These are phyloP conservation scores for Phytophthora megakarya DNA, from an alignment of 352 stramenopile genomes.

Conservation along the genomic window DNA sequence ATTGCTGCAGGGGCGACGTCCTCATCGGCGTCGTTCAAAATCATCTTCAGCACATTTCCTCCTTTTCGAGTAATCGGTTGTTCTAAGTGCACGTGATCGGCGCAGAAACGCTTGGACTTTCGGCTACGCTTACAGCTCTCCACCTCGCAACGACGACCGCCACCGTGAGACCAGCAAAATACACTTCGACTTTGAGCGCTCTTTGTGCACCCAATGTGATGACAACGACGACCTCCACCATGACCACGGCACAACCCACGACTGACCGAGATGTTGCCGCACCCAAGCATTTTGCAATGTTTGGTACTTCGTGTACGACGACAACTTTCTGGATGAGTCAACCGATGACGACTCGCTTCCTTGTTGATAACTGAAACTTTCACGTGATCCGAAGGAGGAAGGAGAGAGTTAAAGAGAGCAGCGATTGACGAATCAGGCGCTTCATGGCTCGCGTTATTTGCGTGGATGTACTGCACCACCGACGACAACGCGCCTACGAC, in stretches of 20 bases:
- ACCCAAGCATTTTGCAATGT: constrained; percentile 58
- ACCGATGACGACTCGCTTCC: not conserved
- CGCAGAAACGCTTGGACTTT: constrained; percentile 49
- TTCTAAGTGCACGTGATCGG: constrained; percentile 17
- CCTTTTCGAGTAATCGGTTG: not conserved
- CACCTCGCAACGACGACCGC: constrained; percentile 60
- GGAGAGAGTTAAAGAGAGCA: constrained; percentile 27
- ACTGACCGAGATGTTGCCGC: constrained; percentile 59
- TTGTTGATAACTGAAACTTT: constrained; percentile 3
- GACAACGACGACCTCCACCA: constrained; percentile 58
- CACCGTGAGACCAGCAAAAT: constrained; percentile 63
- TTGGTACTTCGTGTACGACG: constrained; percentile 44
- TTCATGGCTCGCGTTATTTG: constrained; percentile 11
- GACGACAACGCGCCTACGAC: constrained; percentile 21
- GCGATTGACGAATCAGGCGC: constrained; percentile 8
- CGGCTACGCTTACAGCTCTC: constrained; percentile 55
- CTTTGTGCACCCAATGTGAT: constrained; percentile 47
- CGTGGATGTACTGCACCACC: constrained; percentile 29
- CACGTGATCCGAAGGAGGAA: constrained; percentile 13
- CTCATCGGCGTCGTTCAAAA: constrained; percentile 13
- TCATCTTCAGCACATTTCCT: constrained; percentile 15
- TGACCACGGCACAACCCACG: constrained; percentile 61
- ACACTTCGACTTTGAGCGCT: constrained; percentile 57
- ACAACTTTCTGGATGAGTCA: constrained; percentile 12
- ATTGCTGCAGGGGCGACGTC: not conserved